Base-by-base conservation (phyloP, 2,329 filamentous ascomycete genomes). In the Cladosporium sp. region DNA sequence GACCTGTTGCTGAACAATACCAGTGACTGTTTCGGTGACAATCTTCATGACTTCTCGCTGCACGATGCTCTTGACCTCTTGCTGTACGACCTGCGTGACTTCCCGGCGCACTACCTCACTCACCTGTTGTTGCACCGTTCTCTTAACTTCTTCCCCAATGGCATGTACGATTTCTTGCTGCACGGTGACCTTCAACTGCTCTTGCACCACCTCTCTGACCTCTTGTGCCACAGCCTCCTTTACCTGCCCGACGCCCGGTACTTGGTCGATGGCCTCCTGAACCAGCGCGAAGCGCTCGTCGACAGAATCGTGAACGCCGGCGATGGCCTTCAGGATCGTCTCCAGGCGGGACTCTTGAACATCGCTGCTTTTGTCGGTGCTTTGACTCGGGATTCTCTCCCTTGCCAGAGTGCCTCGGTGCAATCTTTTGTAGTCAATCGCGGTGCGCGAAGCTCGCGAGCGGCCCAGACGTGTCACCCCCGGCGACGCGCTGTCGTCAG, bases 121-220 rank as follows among this genome's bases (percentile, higher is more conserved):
- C 36, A 39, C 36, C 36, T 39, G 36, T 39, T 39, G 36, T 39
- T 39, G 36, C 36, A 39, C 36, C 36, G 36, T 39, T 15, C n/a
- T 39, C n/a, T 7, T 39, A 8, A 39, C 36, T 15, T 39, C 36
- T 17, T 39, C 36, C 18, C n/a, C 7, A 15, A 39, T 19, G 18
- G 36, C 36, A 15, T 39, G 7, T 19, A 17, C 18, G n/a, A 39
- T 19, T 15, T 7, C 8, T 7, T n/a, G 27, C 12, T 30, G 27
- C 27, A 30, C 27, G 12, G 27, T 30, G 7, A 42, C 22, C 20
- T 42, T 42, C 22, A 42, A 5, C 7, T 29, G 39, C 1, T 42
- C 39, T 42, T 42, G 39, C 1, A 42, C 22, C 1, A 18, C 15
- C 1, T 29, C n/a, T 2, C 3, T 27, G 7, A 43, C 7, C 15